phyloP scores from a whole-genome alignment of 208 protist genomes.

The Crithidia acanthocephali region DNA sequence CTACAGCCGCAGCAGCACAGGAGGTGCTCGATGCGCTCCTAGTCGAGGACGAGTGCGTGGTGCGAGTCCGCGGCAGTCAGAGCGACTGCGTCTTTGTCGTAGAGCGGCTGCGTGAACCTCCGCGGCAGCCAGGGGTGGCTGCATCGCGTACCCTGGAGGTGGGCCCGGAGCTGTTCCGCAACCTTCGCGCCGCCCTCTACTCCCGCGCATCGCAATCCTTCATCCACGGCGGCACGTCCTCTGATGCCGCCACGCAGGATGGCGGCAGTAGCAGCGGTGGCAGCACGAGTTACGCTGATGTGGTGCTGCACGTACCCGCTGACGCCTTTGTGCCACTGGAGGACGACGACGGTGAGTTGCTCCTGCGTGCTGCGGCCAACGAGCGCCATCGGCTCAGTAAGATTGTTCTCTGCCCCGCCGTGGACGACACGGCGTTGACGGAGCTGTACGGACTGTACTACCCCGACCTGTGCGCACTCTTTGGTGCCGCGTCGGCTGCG shows the following conservation, averaged over 20 bases:
- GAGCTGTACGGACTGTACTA: constrained; percentile 65
- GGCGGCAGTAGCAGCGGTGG: neutral
- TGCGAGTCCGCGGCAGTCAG: constrained; percentile 37
- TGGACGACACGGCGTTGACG: constrained; percentile 51
- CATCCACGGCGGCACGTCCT: neutral
- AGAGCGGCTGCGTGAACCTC: neutral
- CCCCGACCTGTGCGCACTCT: constrained; percentile 43
- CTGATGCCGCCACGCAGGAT: neutral
- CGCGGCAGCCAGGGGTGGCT: neutral
- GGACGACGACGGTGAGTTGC: constrained; percentile 27
- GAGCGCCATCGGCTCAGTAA: constrained; percentile 14
- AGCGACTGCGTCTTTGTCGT: constrained; percentile 49
- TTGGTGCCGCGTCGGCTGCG: constrained; percentile 34
- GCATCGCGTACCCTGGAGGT: constrained; percentile 23
- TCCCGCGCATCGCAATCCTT: constrained; percentile 15
- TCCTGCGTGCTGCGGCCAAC: neutral
- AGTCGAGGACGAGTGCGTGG: constrained; percentile 33
- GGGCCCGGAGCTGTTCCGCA: constrained; percentile 63
- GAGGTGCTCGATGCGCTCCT: constrained; percentile 37
- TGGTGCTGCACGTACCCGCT: constrained; percentile 23
- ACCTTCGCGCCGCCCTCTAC: constrained; percentile 52
- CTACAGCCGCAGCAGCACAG: constrained; percentile 27
- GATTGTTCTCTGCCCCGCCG: constrained; percentile 48
- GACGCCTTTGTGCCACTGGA: constrained; percentile 37
- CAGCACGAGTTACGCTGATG: constrained; percentile 24